These are phyloP conservation scores for Durio zibethinus DNA, from an alignment of 345 rosid genomes.

Conservation along the genomic window DNA sequence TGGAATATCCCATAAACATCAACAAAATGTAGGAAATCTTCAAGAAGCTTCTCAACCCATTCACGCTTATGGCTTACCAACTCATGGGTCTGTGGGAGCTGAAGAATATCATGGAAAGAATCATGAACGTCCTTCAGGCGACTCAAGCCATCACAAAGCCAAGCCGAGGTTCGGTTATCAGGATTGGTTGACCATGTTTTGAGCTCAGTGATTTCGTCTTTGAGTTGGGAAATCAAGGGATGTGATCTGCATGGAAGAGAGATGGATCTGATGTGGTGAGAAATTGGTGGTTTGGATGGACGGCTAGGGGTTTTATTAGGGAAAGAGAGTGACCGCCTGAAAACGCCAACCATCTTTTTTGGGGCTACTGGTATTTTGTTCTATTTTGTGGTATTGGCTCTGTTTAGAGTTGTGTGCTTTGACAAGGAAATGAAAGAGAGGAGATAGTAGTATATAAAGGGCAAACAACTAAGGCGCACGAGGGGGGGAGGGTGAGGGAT, in stretches of 20 bases:
- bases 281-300: slow-evolving; percentile 34
- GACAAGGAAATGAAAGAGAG: not conserved
- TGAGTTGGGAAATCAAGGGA: slow-evolving; percentile 52
- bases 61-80: slow-evolving; percentile 37
- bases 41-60: slow-evolving; percentile 50
- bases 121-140: slow-evolving; percentile 41
- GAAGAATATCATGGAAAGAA: slow-evolving; percentile 45
- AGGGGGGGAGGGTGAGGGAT: not conserved
- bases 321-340: slow-evolving; percentile 56
- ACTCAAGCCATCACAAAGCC: slow-evolving; percentile 41
- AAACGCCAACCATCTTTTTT: slow-evolving; percentile 22
- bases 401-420: not conserved
- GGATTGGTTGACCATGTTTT: slow-evolving; percentile 26
- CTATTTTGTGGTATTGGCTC: not conserved
- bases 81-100: slow-evolving; percentile 52
- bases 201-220: slow-evolving; percentile 31
- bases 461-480: slow-evolving; percentile 23
- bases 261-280: slow-evolving; percentile 55
- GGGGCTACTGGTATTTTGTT: not conserved
- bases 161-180: slow-evolving; percentile 26
- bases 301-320: slow-evolving; percentile 42
- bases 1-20: slow-evolving; percentile 61
- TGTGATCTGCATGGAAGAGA: slow-evolving; percentile 59
- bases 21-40: slow-evolving; percentile 46
- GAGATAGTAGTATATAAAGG: slow-evolving; percentile 1